phyloP scores from a whole-genome alignment of 164 flowering plant genomes.

The Aristolochia contorta region DNA sequence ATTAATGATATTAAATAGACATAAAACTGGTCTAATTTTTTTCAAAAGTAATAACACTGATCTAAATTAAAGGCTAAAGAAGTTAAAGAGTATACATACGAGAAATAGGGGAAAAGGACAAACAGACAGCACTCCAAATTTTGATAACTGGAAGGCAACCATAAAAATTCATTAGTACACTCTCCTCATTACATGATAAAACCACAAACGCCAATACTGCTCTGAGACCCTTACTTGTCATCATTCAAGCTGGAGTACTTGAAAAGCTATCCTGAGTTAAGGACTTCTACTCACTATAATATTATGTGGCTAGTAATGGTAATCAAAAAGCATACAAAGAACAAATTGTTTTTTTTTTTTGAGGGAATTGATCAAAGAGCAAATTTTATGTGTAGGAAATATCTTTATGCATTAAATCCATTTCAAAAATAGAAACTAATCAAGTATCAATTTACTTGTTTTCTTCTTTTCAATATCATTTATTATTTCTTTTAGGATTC shows the following conservation, averaged over 20 bases:
- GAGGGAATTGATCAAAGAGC: no score
- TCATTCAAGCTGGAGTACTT: conserved; percentile 98
- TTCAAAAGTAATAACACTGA: no score
- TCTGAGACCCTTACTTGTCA: conserved; percentile 71
- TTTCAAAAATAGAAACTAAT: no score
- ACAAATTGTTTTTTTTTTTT: no score
- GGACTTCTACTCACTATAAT: conserved; percentile 23
- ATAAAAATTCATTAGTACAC: neutral
- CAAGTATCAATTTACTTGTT: no score
- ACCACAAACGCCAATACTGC: neutral
- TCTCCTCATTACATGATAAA: neutral
- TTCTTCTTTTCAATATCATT: no score
- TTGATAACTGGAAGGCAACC: conserved; percentile 61
- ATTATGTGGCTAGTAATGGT: neutral
- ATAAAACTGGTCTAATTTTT: neutral
- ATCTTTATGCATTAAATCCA: no score
- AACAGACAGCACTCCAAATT: conserved; percentile 97
- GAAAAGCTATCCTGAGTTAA: conserved; percentile 74
- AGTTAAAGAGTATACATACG: conserved; percentile 48
- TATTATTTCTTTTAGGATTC: no score
- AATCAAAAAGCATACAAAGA: conserved; percentile 1
- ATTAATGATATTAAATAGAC: neutral
- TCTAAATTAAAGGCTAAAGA: neutral
- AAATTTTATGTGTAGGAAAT: no score
- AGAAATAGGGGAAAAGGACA: conserved; percentile 98